Percentiles rank a stretch among this genome's conserved stretches.
Conservation (phyloP, 2,329 filamentous ascomycete genomes). For the Exophiala aquamarina region DNA sequence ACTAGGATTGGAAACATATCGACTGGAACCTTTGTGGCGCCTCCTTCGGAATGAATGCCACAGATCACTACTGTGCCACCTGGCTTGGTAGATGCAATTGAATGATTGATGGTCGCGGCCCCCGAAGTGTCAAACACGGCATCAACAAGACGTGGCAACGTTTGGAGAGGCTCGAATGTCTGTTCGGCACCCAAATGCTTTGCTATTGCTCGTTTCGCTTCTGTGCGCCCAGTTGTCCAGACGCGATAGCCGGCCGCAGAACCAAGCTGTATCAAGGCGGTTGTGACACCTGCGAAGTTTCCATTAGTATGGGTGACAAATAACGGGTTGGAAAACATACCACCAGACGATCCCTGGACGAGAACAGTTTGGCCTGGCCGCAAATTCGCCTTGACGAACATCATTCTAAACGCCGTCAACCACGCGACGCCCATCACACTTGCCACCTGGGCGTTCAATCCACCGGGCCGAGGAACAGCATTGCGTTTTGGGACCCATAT, state of each 20-base stretch:
- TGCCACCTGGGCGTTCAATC: conserved; percentile 13
- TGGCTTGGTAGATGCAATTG: conserved; percentile 14
- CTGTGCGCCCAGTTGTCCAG: conserved; percentile 18
- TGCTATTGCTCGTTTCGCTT: conserved; percentile 14
- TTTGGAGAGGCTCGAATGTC: conserved; percentile 15
- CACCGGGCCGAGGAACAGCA: conserved; percentile 12
- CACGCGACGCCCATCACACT: conserved; percentile 21
- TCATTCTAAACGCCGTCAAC: conserved; percentile 21
- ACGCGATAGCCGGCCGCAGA: conserved; percentile 19
- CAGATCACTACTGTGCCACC: conserved; percentile 18
- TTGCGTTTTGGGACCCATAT: conserved; percentile 16
- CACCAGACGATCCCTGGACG: conserved; percentile 21
- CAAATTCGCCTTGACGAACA: conserved; percentile 16
- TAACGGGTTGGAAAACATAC: conserved; percentile 2
- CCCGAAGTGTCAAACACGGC: conserved; percentile 20
- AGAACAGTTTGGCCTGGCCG: conserved; percentile 17
- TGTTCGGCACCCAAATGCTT: conserved; percentile 12
- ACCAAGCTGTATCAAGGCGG: conserved; percentile 18
- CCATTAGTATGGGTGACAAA: background rate
- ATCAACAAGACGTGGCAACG: conserved; percentile 16
- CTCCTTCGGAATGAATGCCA: conserved; percentile 17
- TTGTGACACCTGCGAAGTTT: conserved; percentile 14
- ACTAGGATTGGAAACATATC: conserved; percentile 11
- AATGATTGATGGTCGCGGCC: conserved; percentile 17
- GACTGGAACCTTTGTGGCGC: conserved; percentile 7